Evolutionary conservation across 768 basidiomycete genomes (phyloP).

Genomic region (Suillus tomentosus): DNA sequence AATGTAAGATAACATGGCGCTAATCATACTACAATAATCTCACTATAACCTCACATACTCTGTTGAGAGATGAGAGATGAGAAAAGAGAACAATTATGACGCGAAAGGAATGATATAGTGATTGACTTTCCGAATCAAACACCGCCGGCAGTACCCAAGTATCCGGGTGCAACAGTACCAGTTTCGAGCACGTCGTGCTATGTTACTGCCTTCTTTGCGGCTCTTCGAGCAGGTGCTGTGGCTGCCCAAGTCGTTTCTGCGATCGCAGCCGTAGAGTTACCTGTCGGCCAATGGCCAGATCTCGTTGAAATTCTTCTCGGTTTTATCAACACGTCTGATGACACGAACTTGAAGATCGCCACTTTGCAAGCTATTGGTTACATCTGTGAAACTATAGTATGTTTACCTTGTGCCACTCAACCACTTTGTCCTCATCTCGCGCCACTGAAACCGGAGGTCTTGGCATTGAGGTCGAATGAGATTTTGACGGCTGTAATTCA

Average conservation of each 20-base stretch:
- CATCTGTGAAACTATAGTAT: constrained; percentile 94
- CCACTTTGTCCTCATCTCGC: constrained; percentile 13
- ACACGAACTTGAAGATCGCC: constrained; percentile 76
- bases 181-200: no score
- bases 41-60: no score
- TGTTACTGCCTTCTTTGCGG: no score
- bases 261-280: constrained; percentile 91
- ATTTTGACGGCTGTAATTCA: constrained; percentile 98
- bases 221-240: constrained; percentile 68
- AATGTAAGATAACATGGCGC: no score
- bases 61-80: no score
- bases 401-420: constrained; percentile 37
- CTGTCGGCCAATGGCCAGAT: constrained; percentile 84
- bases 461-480: constrained; percentile 89
- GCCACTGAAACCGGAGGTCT: constrained; percentile 85
- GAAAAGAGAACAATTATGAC: no score
- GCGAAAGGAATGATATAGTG: no score
- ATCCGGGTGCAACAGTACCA: no score
- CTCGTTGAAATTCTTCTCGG: constrained; percentile 86
- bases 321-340: constrained; percentile 76
- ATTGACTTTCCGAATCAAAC: no score
- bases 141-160: no score
- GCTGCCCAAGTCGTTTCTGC: constrained; percentile 94
- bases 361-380: constrained; percentile 95
- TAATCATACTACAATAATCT: no score